These are phyloP conservation scores for Baorangia bicolor DNA, from an alignment of 768 basidiomycete species.

Conservation along the genomic window DNA sequence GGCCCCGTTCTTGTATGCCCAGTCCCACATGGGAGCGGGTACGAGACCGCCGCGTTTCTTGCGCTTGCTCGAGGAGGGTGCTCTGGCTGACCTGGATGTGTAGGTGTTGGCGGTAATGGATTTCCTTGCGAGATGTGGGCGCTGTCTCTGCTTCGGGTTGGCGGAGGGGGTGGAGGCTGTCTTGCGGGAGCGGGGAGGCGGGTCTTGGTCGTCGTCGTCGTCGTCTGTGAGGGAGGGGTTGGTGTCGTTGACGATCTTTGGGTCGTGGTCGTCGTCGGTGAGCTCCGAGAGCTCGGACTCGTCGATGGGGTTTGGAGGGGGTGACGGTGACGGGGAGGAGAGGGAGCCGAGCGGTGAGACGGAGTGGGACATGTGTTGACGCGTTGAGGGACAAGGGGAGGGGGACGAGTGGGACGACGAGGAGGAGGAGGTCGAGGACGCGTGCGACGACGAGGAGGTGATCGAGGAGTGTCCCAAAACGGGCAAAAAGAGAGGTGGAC, in stretches of 20 bases:
- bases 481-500: slow-evolving; percentile 17
- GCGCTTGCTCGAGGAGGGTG: slow-evolving; percentile 29
- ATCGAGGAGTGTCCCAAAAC: slow-evolving; percentile 19
- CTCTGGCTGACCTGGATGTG: slow-evolving; percentile 1
- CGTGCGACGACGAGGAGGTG: slow-evolving; percentile 23
- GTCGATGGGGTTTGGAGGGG: slow-evolving; percentile 39
- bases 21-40: slow-evolving; percentile 84
- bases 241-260: slow-evolving; percentile 32
- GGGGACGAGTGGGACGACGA: slow-evolving; percentile 1
- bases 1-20: slow-evolving; percentile 57
- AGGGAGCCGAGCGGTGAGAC: slow-evolving; percentile 53
- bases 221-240: slow-evolving; percentile 23
- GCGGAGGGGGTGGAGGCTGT: background rate
- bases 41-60: slow-evolving; percentile 67
- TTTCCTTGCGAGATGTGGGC: slow-evolving; percentile 5
- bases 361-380: slow-evolving; percentile 21
- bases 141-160: slow-evolving; percentile 12
- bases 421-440: slow-evolving; percentile 7
- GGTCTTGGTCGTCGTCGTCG: slow-evolving; percentile 21
- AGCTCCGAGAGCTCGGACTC: slow-evolving; percentile 83
- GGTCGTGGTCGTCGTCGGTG: slow-evolving; percentile 76
- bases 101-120: background rate
- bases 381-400: background rate
- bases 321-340: slow-evolving; percentile 69
- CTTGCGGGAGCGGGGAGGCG: slow-evolving; percentile 19